Base-by-base conservation (phyloP, 768 basidiomycete species). In the Tylopilus plumbeoviolaceoides region DNA sequence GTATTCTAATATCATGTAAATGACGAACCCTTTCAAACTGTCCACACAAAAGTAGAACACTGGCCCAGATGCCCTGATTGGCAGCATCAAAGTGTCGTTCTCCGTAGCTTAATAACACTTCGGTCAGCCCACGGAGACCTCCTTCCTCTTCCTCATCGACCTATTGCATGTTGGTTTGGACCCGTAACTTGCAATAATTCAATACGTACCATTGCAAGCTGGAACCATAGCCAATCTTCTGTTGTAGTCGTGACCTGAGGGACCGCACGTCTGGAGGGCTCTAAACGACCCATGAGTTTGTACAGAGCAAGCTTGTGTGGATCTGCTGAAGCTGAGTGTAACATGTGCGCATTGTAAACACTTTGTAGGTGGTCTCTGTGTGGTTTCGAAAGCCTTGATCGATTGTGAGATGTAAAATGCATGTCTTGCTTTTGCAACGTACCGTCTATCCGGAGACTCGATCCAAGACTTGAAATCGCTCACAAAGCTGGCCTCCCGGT, bases 191-290 rank as follows among this genome's bases (percentile, higher is more conserved):
- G 33, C 30, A 38, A 27, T 51, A 36, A 15, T 0, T 17, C 7
- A 23, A 40, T 33, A 50, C 35, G 14, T 44, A 84, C 89, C 82
- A 98, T 88, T 1, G 86, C 79, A 14, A 98, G 78, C 72, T 99
- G 95, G 75, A 95, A 86, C 95, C 95, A 99, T 33, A 98, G 75
- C 95, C 95, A 99, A 69, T 99, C 97, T 67, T 98, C 97, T 2
- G 91, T 94, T 1, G 94, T 95, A 10, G 81, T 80, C 0, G 94
- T 98, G 5, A 98, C 92, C 38, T 85, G 82, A 6, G 84, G 80
- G 3, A 95, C 85, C 61, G 82, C 87, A 44, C 93, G 79, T 51
- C 89, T 78, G 5, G 80, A 71, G 2, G 92, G 83, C 60, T 99
- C 97, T 48, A 95, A 80, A 61, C 89, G 89, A 41, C 93, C 95